Evolutionary conservation across 192 early-diverging fungal genomes (phyloP).

Genomic region (Lunasporangiospora selenospora): DNA sequence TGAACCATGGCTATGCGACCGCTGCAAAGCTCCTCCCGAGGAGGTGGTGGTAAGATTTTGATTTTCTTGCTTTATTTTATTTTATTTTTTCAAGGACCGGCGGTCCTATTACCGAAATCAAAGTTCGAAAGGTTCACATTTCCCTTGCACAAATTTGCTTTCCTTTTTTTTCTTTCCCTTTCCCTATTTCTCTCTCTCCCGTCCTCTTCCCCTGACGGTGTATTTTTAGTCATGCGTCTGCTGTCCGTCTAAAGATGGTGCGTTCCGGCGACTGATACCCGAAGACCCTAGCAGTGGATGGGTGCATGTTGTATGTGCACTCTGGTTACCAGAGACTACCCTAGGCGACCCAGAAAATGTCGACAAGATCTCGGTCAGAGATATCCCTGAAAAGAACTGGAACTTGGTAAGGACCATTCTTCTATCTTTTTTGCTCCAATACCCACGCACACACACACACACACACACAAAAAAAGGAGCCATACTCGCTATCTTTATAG

Average conservation of each 20-base stretch:
- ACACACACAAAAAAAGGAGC: too few species aligned
- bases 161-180: neutral
- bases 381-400: conserved; percentile 57
- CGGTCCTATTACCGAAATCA: too few species aligned
- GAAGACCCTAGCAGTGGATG: conserved; percentile 43
- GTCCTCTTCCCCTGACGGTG: neutral
- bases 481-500: too few species aligned
- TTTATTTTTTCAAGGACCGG: neutral
- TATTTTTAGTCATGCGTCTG: conserved; percentile 50
- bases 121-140: too few species aligned
- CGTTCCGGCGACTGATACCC: conserved; percentile 48
- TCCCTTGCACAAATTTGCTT: too few species aligned
- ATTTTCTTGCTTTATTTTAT: neutral
- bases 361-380: conserved; percentile 44
- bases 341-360: conserved; percentile 46
- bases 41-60: conserved; percentile 49
- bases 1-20: conserved; percentile 55
- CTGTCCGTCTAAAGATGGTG: conserved; percentile 53
- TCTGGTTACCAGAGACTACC: conserved; percentile 57
- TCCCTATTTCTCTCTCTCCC: neutral
- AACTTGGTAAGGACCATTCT: conserved; percentile 40
- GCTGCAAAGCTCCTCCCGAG: conserved; percentile 46
- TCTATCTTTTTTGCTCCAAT: too few species aligned
- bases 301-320: conserved; percentile 58
- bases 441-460: neutral